These are phyloP conservation scores for Eutypa lata DNA, from an alignment of 2,329 filamentous ascomycete species.

Conservation along the genomic window DNA sequence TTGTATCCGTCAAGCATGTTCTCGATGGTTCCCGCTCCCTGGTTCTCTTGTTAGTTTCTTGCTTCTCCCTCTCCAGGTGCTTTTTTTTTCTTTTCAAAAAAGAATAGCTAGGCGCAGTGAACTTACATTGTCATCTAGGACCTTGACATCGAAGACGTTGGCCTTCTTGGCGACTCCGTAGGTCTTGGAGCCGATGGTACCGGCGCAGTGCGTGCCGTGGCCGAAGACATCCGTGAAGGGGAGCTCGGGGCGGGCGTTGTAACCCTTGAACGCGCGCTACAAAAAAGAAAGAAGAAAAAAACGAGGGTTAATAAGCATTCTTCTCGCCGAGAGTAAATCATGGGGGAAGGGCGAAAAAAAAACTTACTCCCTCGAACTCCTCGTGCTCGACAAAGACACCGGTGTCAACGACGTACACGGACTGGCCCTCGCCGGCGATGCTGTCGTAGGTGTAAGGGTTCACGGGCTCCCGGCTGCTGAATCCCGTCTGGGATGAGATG, in stretches of 20 bases:
- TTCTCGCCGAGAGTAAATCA: too few relatives aligned
- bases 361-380: slow-evolving; percentile 10
- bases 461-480: slow-evolving; percentile 10
- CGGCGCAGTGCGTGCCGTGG: slow-evolving; percentile 35
- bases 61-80: too few relatives aligned
- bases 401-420: slow-evolving; percentile 41
- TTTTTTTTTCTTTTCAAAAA: too few relatives aligned
- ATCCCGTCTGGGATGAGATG: slow-evolving; percentile 15
- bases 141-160: slow-evolving; percentile 15
- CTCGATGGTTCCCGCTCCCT: not conserved
- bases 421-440: slow-evolving; percentile 22
- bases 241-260: slow-evolving; percentile 13
- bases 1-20: not conserved
- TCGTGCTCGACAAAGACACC: slow-evolving; percentile 35
- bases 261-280: slow-evolving; percentile 9
- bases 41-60: slow-evolving; percentile 9
- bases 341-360: not conserved
- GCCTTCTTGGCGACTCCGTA: slow-evolving; percentile 21
- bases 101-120: too few relatives aligned
- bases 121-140: slow-evolving; percentile 12
- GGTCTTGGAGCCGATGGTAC: slow-evolving; percentile 12
- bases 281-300: not conserved
- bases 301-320: too few relatives aligned
- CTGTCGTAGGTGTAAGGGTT: slow-evolving; percentile 20
- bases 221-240: slow-evolving; percentile 22